Evolutionary conservation across 1,284 basidiomycete genomes (phyloP).

Genomic region (Ceratobasidium papillatum): DNA sequence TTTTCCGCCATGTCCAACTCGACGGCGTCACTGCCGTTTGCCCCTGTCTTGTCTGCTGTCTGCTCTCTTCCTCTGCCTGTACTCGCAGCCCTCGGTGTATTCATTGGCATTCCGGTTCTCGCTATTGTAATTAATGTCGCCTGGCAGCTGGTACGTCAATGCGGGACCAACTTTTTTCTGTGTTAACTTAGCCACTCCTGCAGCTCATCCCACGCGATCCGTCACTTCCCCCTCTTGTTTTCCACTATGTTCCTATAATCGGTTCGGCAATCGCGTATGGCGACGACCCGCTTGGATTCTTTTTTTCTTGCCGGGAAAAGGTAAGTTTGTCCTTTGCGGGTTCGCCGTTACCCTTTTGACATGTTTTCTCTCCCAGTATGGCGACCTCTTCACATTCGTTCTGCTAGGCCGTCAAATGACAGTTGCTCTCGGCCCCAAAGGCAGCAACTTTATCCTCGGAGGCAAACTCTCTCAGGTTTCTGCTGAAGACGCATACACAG

Average conservation of each 20-base stretch:
- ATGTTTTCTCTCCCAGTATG: constrained; percentile 57
- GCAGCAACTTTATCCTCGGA: constrained; percentile 94
- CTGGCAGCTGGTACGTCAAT: constrained; percentile 63
- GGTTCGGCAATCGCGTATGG: constrained; percentile 82
- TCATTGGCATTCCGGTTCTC: constrained; percentile 31
- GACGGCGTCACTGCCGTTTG: constrained; percentile 13
- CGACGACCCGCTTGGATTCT: constrained; percentile 81
- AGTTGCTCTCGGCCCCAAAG: constrained; percentile 90
- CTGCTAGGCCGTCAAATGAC: constrained; percentile 91
- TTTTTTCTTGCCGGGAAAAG: constrained; percentile 82
- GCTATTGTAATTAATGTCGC: constrained; percentile 67
- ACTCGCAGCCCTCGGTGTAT: constrained; percentile 26
- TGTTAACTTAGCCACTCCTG: background rate
- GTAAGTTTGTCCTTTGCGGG: constrained; percentile 56
- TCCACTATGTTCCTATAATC: constrained; percentile 79
- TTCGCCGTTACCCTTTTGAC: background rate
- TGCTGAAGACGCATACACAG: constrained; percentile 96
- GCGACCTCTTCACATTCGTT: constrained; percentile 92
- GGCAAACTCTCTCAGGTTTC: constrained; percentile 92
- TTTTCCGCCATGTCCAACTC: constrained; percentile 35
- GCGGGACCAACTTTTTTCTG: background rate
- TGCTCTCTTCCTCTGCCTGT: constrained; percentile 5
- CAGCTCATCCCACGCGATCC: constrained; percentile 66
- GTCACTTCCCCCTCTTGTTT: constrained; percentile 76
- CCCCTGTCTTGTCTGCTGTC: constrained; percentile 1